Evolutionary conservation across 345 rosid genomes (phyloP).

Genomic region (Eucalyptus microcorys): DNA sequence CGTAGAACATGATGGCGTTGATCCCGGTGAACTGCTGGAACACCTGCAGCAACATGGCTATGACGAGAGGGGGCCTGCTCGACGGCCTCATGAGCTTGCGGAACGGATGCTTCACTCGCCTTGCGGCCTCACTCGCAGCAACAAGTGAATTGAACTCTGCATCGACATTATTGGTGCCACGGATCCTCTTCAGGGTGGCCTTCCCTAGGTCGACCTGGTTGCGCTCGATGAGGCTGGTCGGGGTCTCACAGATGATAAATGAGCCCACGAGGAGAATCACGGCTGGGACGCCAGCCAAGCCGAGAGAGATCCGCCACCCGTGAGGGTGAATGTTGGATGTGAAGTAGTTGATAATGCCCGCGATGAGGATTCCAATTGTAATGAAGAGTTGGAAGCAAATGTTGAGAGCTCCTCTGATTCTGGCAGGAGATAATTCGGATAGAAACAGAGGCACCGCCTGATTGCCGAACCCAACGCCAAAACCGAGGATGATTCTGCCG

Average conservation of each 20-base stretch:
- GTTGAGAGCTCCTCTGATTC: not conserved
- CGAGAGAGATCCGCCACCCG: not conserved
- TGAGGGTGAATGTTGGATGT: not conserved
- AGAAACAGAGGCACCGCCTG: not conserved
- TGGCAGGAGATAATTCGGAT: not conserved
- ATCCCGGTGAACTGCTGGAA: not conserved
- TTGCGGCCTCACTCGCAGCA: not conserved
- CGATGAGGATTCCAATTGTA: not conserved
- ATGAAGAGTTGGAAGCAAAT: not conserved
- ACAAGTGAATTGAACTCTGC: not conserved
- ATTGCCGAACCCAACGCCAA: slow-evolving; percentile 10
- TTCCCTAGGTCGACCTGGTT: not conserved
- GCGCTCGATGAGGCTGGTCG: not conserved
- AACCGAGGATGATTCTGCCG: slow-evolving; percentile 10
- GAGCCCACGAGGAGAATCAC: not conserved
- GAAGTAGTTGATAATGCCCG: not conserved
- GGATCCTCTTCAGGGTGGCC: not conserved
- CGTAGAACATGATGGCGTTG: not conserved
- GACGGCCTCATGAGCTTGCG: not conserved
- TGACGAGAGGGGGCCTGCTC: not conserved
- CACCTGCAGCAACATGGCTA: not conserved
- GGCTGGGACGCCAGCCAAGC: not conserved
- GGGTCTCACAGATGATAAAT: not conserved
- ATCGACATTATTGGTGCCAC: not conserved
- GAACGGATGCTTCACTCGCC: not conserved